Evolutionary conservation across 345 rosid genomes (phyloP), one percentile per base, ranked within the genome.

Genomic region (Salix brachista): DNA sequence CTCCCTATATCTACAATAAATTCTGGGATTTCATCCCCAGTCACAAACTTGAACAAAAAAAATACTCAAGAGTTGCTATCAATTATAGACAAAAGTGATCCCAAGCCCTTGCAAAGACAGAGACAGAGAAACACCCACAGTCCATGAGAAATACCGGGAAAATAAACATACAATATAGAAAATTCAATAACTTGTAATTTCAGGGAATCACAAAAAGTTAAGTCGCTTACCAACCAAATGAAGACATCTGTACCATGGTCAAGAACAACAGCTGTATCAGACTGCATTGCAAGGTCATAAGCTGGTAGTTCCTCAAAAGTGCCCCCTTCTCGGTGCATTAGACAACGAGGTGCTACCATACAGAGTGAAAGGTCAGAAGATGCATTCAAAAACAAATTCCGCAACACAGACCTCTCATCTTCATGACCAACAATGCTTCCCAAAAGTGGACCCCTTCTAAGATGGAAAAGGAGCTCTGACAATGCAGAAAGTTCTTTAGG

Each of bases 371-470:
- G 92, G 84, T 91, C 97, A 82, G 91, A 94, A 23, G 97, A 96
- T 65, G 97, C 96, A 70, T 92, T 92, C 50, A 96, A 84, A 88
- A 94, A 94, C 87, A 94, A 73, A 85, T 89, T 92, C 73, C 97
- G 87, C 50, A 96, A 83, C 37, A 91, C 92, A 9, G 97, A 92
- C 77, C 98, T 90, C 88, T 96, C 98, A 85, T 96, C 99, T 83
- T 96, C 98, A 80, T 92, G 97, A 70, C 99, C 98, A 74, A 96
- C 83, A 83, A 96, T 94, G 91, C 84, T 94, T 87, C 99, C 99
- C 66, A 96, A 83, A 70, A 96, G 84, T 50, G 97, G 97, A 32
- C 99, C 95, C 77, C 98, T 88, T 84, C 87, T 89, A 75, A 96
- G 98, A 85, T 94, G 98, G 82, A 96, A 96, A 74, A 96, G 88